Base-by-base conservation (phyloP, 2,329 filamentous ascomycete genomes). In the Fusarium brachygibbosum region DNA sequence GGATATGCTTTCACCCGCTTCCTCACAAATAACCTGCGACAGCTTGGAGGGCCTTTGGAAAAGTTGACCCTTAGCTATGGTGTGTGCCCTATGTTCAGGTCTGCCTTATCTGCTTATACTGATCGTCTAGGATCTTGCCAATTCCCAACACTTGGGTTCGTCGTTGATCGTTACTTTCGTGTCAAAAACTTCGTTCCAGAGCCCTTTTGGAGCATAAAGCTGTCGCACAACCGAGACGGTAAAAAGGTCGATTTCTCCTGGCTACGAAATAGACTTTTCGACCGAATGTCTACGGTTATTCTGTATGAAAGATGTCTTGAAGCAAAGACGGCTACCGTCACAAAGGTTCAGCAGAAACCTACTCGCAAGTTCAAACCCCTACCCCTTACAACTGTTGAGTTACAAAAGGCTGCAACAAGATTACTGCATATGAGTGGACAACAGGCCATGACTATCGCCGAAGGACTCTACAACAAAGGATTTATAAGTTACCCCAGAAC, bases 401-500 rank as follows among this genome's bases (percentile, higher is more conserved):
- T 99, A 21, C 96, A 99, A 77, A 99, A 98, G 81, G 95, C 94
- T 81, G 95, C 96, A 14, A 97, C 93, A 69, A 87, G 90, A 29
- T 93, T 97, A 74, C 85, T 99, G 25, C 89, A 90, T n/a, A 93
- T 99, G 90, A 93, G 90, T 68, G 94, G 94, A 81, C 92, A 97
- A 73, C 87, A 91, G 63, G 93, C 97, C 44, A 98, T 99, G 94
- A 91, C 86, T 49, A 85, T 91, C 25, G 96, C 96, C 6, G 96
- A 99, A 79, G 84, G 84, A 7, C 87, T 99, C 3, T 99, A 99
- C 82, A 94, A 94, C 48, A 94, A 92, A 78, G 96, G 96, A 0
- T 98, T 94, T 81, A 97, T 99, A 80, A 98, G 94, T 79, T 99
- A 99, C 79, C 96, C 96, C 2, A 90, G 96, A 79, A 99, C 96